These are phyloP conservation scores for Puya raimondii DNA, from an alignment of 176 grass and related monocot genomes.

Conservation along the genomic window DNA sequence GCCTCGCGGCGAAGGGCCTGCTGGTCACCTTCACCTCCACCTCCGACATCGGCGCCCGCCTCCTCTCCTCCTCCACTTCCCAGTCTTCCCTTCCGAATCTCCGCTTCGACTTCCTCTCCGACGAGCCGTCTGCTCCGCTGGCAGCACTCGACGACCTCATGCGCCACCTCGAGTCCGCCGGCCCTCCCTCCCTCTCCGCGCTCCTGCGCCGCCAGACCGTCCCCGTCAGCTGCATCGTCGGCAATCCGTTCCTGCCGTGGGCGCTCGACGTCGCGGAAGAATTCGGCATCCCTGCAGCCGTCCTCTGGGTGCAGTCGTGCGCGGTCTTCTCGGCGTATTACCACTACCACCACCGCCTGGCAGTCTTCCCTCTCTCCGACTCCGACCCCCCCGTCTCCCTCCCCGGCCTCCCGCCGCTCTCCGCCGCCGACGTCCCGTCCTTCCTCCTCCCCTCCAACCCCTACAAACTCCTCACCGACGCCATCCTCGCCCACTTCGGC, in stretches of 20 bases:
- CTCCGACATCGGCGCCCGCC: constrained; percentile 19
- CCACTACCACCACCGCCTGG: constrained; percentile 38
- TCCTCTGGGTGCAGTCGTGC: constrained; percentile 85
- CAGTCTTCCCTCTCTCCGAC: constrained; percentile 36
- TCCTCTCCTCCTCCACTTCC: constrained; percentile 19
- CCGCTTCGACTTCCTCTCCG: constrained; percentile 64
- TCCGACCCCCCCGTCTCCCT: constrained; percentile 13
- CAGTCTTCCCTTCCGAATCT: constrained; percentile 27
- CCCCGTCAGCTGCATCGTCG: constrained; percentile 51
- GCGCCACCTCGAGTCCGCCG: constrained; percentile 21
- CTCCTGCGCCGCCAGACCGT: constrained; percentile 38
- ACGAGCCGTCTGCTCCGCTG: neutral
- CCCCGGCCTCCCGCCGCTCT: constrained; percentile 48
- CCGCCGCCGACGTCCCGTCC: constrained; percentile 41
- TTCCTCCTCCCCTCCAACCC: constrained; percentile 59
- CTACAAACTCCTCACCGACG: constrained; percentile 26
- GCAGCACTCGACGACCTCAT: constrained; percentile 23
- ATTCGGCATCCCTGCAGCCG: constrained; percentile 38
- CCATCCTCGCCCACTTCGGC: constrained; percentile 38
- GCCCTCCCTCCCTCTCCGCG: constrained; percentile 6
- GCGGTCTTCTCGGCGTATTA: constrained; percentile 71
- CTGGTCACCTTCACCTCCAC: constrained; percentile 57
- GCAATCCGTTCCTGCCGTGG: constrained; percentile 71
- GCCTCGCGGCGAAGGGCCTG: constrained; percentile 37
- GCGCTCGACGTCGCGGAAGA: constrained; percentile 38